A percentile compares a stretch with the other conserved stretches of the same genome.
Conservation (phyloP, 2,329 filamentous ascomycete genomes). For the Aspergillus ochraceus region DNA sequence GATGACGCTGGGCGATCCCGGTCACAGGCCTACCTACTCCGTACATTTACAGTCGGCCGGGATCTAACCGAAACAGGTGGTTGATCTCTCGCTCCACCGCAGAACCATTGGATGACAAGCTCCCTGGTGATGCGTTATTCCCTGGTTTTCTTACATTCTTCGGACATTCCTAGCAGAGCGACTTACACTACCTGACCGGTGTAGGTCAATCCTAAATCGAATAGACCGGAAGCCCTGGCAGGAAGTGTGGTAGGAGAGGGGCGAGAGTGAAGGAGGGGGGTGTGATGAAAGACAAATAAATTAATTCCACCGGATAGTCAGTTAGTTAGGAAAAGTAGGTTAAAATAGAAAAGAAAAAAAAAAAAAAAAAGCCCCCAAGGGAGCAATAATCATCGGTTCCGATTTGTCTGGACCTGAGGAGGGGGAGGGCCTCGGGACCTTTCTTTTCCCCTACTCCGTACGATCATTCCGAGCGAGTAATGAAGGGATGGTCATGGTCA, state of each 20-base stretch:
- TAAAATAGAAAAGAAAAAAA: constrained; percentile 3
- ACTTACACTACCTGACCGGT: background rate
- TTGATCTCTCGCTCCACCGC: constrained; percentile 9
- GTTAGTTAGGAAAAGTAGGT: background rate
- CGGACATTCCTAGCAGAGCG: too few species aligned
- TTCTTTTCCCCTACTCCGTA: constrained; percentile 2
- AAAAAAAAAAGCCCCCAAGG: constrained; percentile 4
- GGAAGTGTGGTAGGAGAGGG: background rate
- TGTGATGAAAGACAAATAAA: too few species aligned
- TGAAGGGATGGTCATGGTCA: constrained; percentile 16
- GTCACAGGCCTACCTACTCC: constrained; percentile 2
- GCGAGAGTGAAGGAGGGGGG: too few species aligned
- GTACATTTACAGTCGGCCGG: constrained; percentile 4
- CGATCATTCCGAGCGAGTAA: constrained; percentile 20
- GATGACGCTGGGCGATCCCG: constrained; percentile 7
- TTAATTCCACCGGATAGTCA: too few species aligned
- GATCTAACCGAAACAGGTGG: constrained; percentile 18
- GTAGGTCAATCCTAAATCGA: background rate
- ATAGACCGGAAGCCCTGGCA: background rate
- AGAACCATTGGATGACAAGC: constrained; percentile 9
- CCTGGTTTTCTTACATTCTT: background rate
- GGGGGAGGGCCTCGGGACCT: background rate
- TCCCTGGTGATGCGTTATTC: background rate
- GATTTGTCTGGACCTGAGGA: constrained; percentile 9
- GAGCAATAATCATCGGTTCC: constrained; percentile 16